phyloP scores from a whole-genome alignment of 306 rosid genomes.

The Cyclanthera cordifolia region DNA sequence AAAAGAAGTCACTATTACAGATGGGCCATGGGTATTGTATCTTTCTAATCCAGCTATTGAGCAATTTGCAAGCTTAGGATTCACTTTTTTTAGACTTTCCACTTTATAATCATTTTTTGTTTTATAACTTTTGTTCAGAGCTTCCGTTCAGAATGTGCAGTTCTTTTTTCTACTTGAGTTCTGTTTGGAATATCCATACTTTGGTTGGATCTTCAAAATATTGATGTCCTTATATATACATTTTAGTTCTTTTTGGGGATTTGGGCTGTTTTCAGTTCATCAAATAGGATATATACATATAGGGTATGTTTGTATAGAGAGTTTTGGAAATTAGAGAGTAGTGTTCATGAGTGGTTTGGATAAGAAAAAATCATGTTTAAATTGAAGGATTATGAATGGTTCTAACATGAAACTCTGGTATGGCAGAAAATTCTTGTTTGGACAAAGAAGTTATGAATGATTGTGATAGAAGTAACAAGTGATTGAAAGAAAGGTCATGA shows the following conservation, averaged over 20 bases:
- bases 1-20: background rate
- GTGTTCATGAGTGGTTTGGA: too few species aligned
- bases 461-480: too few species aligned
- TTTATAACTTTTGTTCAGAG: background rate
- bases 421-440: too few species aligned
- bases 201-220: background rate
- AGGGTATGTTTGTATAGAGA: too few species aligned
- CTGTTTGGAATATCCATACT: background rate
- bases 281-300: background rate
- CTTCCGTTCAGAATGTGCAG: background rate
- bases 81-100: background rate
- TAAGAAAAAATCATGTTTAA: too few species aligned
- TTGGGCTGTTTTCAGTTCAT: background rate
- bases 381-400: too few species aligned
- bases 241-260: background rate
- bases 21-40: background rate
- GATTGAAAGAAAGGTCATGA: too few species aligned
- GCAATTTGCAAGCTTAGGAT: conserved; percentile 4
- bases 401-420: too few species aligned
- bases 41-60: conserved; percentile 3
- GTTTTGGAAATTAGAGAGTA: too few species aligned
- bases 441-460: too few species aligned
- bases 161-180: background rate
- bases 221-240: too few species aligned
- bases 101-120: background rate